Base-by-base conservation (phyloP, 2,329 filamentous ascomycete species). In the Fusarium compactum region DNA sequence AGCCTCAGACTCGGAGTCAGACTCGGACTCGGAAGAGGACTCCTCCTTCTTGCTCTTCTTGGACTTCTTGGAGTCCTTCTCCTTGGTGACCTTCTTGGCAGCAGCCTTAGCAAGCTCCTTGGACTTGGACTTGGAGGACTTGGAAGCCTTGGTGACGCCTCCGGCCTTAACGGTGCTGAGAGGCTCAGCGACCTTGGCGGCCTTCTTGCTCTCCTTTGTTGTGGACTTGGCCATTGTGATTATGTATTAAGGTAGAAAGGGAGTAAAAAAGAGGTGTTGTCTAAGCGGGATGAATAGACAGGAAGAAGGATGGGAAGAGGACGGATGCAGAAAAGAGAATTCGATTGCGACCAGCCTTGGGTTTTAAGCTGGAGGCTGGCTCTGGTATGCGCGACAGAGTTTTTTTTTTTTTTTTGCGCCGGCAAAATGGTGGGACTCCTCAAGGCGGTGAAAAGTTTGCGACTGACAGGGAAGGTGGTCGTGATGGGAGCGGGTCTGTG, bases 141-240 rank as follows among this genome's bases (percentile, higher is more conserved):
- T 79, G 85, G 87, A 84, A 56, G 89, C 79, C 85, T 94, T 94
- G 83, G 86, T 87, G 76, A 92, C 85, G 71, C 87, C 87, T 73
- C 85, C 89, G 74, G 85, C 86, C 85, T 92, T 93, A 81, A 90
- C 89, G 74, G 82, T 78, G 76, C 82, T 80, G 74, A 85, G 77
- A 67, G 83, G 78, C 77, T 86, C 84, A 76, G 82, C 80, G 72
- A 85, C 78, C 83, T 88, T 88, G 72, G 81, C 84, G 72, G 81
- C 84, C 79, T 85, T 79, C 79, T 83, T 87, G 80, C 84, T 78
- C 61, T 80, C 78, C 80, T 82, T 83, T 78, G 90, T 86, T 84
- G 91, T 92, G 58, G 85, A 82, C 83, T 91, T 91, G 80, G 85
- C 89, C 90, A 91, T 92, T 80, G 74, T 85, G 79, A 81, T 62